A percentile compares a stretch with the other conserved stretches of the same genome.
phyloP scores from a whole-genome alignment of 1,284 basidiomycete species.

The Cryptococcus wingfieldii region DNA sequence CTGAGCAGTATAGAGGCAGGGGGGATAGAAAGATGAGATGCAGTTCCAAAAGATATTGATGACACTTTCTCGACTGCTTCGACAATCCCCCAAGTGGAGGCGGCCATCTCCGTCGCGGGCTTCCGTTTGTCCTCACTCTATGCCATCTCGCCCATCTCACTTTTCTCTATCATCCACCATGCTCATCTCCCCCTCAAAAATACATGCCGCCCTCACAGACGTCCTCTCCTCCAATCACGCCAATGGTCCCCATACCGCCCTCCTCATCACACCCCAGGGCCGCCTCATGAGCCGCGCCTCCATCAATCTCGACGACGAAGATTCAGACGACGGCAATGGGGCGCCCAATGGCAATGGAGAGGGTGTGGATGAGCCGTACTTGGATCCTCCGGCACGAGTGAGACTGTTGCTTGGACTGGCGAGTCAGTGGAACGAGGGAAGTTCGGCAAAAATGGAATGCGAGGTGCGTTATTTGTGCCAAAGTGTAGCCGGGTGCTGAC shows the following conservation, averaged over 20 bases:
- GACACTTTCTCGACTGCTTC: too few relatives aligned
- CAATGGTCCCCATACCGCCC: constrained; percentile 24
- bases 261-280: constrained; percentile 32
- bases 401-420: constrained; percentile 32
- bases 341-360: constrained; percentile 1
- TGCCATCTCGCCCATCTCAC: not conserved
- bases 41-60: too few relatives aligned
- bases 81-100: too few relatives aligned
- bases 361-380: constrained; percentile 20
- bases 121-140: too few relatives aligned
- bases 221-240: constrained; percentile 3
- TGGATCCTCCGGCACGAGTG: constrained; percentile 29
- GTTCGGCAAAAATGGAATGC: constrained; percentile 30
- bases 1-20: too few relatives aligned
- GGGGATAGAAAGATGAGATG: too few relatives aligned
- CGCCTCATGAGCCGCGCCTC: constrained; percentile 21
- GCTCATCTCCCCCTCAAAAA: constrained; percentile 12
- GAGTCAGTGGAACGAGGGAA: constrained; percentile 31
- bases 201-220: constrained; percentile 10
- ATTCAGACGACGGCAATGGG: not conserved
- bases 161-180: not conserved
- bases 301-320: constrained; percentile 11
- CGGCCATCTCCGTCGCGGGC: too few relatives aligned
- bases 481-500: not conserved
- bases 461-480: constrained; percentile 16